Conservation (phyloP, 768 basidiomycete species). For the Mycena epipterygia region DNA sequence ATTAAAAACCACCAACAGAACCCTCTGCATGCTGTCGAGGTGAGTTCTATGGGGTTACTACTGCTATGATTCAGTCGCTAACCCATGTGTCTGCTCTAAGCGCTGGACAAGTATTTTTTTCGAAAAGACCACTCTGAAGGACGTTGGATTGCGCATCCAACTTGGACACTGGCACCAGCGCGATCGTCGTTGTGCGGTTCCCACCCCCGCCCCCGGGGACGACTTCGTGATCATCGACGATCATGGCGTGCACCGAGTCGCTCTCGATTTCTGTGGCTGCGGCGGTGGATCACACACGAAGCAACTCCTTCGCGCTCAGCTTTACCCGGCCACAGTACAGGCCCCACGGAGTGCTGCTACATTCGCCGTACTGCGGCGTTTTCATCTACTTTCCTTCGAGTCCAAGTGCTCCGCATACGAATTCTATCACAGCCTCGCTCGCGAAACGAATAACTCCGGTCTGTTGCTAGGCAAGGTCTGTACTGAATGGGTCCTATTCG, state of each 20-base stretch:
- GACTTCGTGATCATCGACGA: constrained; percentile 43
- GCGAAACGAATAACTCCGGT: constrained; percentile 47
- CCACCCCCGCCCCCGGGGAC: constrained; percentile 12
- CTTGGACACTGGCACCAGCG: constrained; percentile 35
- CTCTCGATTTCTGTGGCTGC: constrained; percentile 28
- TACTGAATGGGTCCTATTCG: too few species aligned
- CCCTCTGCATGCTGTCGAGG: background rate
- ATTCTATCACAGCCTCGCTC: constrained; percentile 44
- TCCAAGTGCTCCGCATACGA: constrained; percentile 49
- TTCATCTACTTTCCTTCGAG: constrained; percentile 48
- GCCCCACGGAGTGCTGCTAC: constrained; percentile 48
- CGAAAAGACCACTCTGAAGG: constrained; percentile 15
- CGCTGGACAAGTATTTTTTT: constrained; percentile 18
- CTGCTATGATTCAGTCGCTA: background rate
- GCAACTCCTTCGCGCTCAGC: constrained; percentile 48
- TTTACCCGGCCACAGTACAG: constrained; percentile 46
- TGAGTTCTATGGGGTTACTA: background rate
- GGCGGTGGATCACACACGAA: constrained; percentile 17
- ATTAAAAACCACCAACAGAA: background rate
- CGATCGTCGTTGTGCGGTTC: constrained; percentile 25
- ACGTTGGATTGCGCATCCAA: constrained; percentile 39
- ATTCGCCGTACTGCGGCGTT: constrained; percentile 44
- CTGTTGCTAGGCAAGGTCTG: background rate
- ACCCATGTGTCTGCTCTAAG: background rate
- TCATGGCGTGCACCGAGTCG: constrained; percentile 42